These are phyloP conservation scores for Chlorophyllum brunneum DNA, from an alignment of 768 basidiomycete species.

Conservation along the genomic window DNA sequence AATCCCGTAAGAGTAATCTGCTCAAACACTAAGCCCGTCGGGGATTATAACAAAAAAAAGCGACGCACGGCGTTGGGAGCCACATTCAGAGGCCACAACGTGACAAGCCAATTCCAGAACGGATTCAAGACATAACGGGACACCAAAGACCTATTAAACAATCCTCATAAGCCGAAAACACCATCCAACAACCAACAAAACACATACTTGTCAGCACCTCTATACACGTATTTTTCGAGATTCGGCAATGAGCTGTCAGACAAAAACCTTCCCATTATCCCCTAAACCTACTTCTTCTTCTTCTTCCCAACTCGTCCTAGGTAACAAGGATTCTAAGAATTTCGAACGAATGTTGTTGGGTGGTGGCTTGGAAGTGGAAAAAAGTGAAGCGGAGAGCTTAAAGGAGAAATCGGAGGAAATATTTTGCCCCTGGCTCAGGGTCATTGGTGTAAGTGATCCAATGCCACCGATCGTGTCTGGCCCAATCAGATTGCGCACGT, in stretches of 20 bases:
- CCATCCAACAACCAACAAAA: not conserved
- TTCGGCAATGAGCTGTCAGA: slow-evolving; percentile 45
- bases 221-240: slow-evolving; percentile 75
- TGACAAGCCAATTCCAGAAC: slow-evolving; percentile 92
- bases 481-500: no score
- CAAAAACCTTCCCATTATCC: slow-evolving; percentile 4
- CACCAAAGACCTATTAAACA: slow-evolving; percentile 56
- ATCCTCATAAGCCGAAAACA: slow-evolving; percentile 7
- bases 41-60: not conserved
- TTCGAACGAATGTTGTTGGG: no score
- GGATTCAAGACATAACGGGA: slow-evolving; percentile 76
- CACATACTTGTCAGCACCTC: slow-evolving; percentile 73
- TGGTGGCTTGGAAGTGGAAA: no score
- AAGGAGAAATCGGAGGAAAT: no score
- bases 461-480: no score
- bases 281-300: no score
- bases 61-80: slow-evolving; percentile 84
- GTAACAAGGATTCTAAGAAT: no score
- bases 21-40: not conserved
- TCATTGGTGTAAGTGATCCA: no score
- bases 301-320: no score
- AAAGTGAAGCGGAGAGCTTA: no score
- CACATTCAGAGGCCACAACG: slow-evolving; percentile 76
- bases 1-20: slow-evolving; percentile 92
- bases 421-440: no score